phyloP scores from a whole-genome alignment of 2,329 filamentous ascomycete species.

The Amylocarpus encephaloides region DNA sequence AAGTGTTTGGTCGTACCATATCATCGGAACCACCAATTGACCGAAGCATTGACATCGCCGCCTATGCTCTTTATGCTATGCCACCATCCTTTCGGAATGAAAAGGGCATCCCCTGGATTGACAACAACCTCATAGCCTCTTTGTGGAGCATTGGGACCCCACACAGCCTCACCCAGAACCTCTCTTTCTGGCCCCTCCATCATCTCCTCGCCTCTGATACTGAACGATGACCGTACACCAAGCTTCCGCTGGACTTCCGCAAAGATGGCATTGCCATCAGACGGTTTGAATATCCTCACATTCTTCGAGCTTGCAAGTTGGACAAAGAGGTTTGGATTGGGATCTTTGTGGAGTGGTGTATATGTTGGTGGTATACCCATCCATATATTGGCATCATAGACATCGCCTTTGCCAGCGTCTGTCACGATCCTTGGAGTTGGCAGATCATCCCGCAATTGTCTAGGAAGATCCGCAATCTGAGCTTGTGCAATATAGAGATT shows the following conservation, averaged over 20 bases:
- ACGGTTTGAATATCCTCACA: conserved; percentile 64
- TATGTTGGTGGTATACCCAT: conserved; percentile 80
- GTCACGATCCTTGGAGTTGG: conserved; percentile 59
- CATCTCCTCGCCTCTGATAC: conserved; percentile 75
- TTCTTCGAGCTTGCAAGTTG: conserved; percentile 71
- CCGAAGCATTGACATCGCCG: conserved; percentile 31
- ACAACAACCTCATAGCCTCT: conserved; percentile 41
- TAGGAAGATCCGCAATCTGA: conserved; percentile 62
- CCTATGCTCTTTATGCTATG: conserved; percentile 68
- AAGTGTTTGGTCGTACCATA: not conserved
- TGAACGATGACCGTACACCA: conserved; percentile 33
- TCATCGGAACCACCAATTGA: conserved; percentile 52
- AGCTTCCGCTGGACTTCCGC: conserved; percentile 37
- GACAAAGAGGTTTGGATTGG: conserved; percentile 87
- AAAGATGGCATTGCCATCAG: conserved; percentile 59
- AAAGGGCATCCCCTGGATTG: conserved; percentile 61
- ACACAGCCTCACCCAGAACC: conserved; percentile 62
- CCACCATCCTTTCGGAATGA: conserved; percentile 82
- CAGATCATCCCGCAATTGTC: conserved; percentile 55
- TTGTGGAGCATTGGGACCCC: conserved; percentile 40
- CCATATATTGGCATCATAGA: conserved; percentile 88
- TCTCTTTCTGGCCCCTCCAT: conserved; percentile 73
- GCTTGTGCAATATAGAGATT: conserved; percentile 84
- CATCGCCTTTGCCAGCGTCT: conserved; percentile 64
- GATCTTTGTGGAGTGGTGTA: conserved; percentile 86